Percentiles rank a stretch among this genome's conserved stretches.
Evolutionary conservation across 805 yeast species (phyloP).

Genomic region (Zygosaccharomyces gambellarensis): DNA sequence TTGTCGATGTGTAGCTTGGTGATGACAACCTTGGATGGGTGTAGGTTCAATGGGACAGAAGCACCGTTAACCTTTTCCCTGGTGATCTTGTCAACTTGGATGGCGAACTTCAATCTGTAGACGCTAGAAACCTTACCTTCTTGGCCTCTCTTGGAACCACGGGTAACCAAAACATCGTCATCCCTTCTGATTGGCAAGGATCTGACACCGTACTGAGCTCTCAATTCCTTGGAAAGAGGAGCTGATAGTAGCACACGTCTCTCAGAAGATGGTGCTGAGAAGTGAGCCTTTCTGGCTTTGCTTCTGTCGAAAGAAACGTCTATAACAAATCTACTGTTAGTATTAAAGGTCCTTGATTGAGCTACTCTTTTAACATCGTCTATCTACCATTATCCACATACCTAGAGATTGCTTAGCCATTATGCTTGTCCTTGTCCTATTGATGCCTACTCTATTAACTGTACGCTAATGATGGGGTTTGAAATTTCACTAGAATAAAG

Average conservation of each 20-base stretch:
- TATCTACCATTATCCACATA: slow-evolving; percentile 30
- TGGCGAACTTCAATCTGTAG: slow-evolving; percentile 96
- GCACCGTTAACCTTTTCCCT: slow-evolving; percentile 98
- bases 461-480: neutral
- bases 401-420: slow-evolving; percentile 51
- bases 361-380: neutral
- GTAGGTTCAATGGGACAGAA: slow-evolving; percentile 92
- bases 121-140: slow-evolving; percentile 98
- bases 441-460: slow-evolving; percentile 1
- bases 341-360: neutral
- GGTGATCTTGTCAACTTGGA: slow-evolving; percentile 95
- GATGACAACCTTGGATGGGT: slow-evolving; percentile 98
- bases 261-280: slow-evolving; percentile 93
- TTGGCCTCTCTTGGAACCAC: slow-evolving; percentile 99
- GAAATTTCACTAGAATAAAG: slow-evolving; percentile 6
- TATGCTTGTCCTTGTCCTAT: slow-evolving; percentile 20
- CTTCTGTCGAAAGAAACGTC: slow-evolving; percentile 99
- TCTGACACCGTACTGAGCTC: slow-evolving; percentile 93
- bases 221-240: slow-evolving; percentile 98
- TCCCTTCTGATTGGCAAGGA: slow-evolving; percentile 97
- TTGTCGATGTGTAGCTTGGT: slow-evolving; percentile 97
- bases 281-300: slow-evolving; percentile 99
- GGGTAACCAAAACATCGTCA: slow-evolving; percentile 90
- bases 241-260: slow-evolving; percentile 96
- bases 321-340: slow-evolving; percentile 33